A percentile compares a stretch with the other conserved stretches of the same genome.
Conservation (phyloP, 108 stramenopile genomes). For the Cylindrotheca closterium region DNA sequence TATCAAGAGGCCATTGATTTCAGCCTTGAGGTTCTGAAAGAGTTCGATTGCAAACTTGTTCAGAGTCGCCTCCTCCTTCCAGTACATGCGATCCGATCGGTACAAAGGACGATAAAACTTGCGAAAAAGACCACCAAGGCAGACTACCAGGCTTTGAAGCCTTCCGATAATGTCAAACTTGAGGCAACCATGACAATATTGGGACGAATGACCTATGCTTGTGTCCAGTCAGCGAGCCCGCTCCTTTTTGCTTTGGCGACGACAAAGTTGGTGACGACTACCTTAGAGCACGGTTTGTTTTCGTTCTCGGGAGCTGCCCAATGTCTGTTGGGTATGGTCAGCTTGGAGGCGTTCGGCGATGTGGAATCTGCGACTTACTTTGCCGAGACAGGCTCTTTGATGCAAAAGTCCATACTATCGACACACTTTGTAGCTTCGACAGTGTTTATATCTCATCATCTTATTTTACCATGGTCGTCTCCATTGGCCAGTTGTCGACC, state of each 20-base stretch:
- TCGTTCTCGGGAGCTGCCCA: neutral
- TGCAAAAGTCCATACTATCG: too few relatives aligned
- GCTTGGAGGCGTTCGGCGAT: neutral
- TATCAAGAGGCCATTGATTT: neutral
- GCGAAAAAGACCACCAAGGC: neutral
- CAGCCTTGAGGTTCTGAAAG: constrained; percentile 6
- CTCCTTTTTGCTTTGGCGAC: neutral
- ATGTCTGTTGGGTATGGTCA: neutral
- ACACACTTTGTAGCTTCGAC: too few relatives aligned
- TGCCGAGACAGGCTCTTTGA: neutral
- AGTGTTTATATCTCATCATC: too few relatives aligned
- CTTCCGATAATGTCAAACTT: neutral
- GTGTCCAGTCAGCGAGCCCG: neutral
- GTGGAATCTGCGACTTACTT: neutral
- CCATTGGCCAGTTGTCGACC: too few relatives aligned
- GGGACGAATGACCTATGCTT: neutral
- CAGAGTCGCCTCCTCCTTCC: neutral
- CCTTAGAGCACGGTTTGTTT: neutral
- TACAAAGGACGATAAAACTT: neutral
- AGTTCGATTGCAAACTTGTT: constrained; percentile 1
- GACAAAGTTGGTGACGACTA: neutral
- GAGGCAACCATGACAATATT: neutral
- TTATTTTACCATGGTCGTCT: too few relatives aligned
- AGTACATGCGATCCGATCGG: neutral
- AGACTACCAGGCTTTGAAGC: neutral